Evolutionary conservation across 176 grass and related monocot species (phyloP).

Genomic region (Avena sativa): DNA sequence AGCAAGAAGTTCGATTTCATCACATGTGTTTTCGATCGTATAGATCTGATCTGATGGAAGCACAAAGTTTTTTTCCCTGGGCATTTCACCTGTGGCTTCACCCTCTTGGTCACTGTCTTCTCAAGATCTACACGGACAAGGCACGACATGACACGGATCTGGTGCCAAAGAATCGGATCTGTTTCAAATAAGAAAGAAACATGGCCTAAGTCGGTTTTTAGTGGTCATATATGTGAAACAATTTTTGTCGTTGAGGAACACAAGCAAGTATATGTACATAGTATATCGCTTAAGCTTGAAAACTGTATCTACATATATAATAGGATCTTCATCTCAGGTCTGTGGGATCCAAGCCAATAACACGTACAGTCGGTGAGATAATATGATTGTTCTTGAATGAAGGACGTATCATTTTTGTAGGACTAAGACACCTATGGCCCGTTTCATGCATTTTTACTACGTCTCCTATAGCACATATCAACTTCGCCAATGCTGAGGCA

Average conservation of each 20-base stretch:
- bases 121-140: not conserved
- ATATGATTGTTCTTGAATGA: not conserved
- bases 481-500: not conserved
- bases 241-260: not conserved
- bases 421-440: not conserved
- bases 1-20: not conserved
- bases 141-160: not conserved
- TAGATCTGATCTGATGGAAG: not conserved
- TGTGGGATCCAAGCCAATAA: not conserved
- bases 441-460: too few relatives aligned
- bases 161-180: not conserved
- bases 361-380: not conserved
- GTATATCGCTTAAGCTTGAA: not conserved
- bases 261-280: not conserved
- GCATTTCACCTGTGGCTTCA: not conserved
- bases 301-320: not conserved
- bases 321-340: not conserved
- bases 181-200: not conserved
- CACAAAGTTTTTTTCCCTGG: not conserved
- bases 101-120: not conserved
- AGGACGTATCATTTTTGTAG: not conserved
- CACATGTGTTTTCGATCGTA: not conserved
- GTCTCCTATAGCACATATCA: not conserved
- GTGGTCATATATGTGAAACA: not conserved
- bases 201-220: not conserved